Conservation (phyloP, 2,329 filamentous ascomycete genomes). For the Dendryphion nanum region DNA sequence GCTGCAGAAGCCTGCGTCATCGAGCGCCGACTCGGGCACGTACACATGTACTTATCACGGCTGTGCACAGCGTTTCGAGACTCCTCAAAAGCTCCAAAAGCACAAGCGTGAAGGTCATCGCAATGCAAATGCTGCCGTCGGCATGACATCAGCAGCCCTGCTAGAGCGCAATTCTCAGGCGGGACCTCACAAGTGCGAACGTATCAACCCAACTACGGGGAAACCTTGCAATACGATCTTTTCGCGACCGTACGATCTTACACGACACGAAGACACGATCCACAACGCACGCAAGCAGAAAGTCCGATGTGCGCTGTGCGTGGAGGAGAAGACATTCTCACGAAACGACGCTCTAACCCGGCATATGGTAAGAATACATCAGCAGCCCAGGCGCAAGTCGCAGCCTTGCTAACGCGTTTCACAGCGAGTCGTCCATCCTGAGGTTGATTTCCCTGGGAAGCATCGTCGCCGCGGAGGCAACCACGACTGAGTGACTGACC, state of each 20-base stretch:
- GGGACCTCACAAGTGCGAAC: conserved; percentile 88
- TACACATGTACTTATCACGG: conserved; percentile 97
- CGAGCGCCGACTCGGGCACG: conserved; percentile 75
- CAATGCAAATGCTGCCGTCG: conserved; percentile 36
- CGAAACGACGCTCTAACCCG: conserved; percentile 90
- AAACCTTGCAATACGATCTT: conserved; percentile 95
- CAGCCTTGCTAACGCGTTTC: conserved; percentile 20
- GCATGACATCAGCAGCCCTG: conserved; percentile 55
- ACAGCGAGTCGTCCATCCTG: conserved; percentile 80
- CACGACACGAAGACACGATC: conserved; percentile 94
- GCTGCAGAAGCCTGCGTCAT: conserved; percentile 58
- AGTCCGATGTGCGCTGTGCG: conserved; percentile 87
- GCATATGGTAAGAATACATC: conserved; percentile 62
- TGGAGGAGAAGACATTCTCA: conserved; percentile 96
- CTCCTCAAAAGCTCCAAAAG: conserved; percentile 81
- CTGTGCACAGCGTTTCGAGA: conserved; percentile 84
- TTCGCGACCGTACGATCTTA: conserved; percentile 93
- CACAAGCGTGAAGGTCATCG: conserved; percentile 94
- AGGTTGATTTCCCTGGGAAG: conserved; percentile 78
- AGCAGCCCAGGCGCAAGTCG: conserved; percentile 7
- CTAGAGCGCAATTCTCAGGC: conserved; percentile 77
- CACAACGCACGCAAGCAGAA: conserved; percentile 95
- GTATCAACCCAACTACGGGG: conserved; percentile 90
- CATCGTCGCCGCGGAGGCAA: conserved; percentile 43
- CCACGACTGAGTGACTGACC: conserved; percentile 25